Percentiles rank a stretch among this genome's conserved stretches.
phyloP scores from a whole-genome alignment of 2,329 filamentous ascomycete genomes.

The Pseudogymnoascus sp. region DNA sequence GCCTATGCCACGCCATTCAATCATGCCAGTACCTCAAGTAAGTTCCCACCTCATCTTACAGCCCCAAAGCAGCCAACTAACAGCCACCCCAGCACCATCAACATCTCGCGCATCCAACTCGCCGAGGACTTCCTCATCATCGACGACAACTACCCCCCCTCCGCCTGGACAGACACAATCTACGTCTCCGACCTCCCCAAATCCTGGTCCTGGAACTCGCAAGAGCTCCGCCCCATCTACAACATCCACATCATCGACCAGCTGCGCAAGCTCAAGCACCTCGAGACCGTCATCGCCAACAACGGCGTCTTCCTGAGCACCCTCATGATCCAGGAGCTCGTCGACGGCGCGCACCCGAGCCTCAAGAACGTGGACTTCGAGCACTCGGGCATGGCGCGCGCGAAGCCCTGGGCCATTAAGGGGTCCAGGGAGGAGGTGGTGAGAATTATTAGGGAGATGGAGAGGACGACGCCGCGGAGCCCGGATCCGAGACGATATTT shows the following conservation, averaged over 20 bases:
- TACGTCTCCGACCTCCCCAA: conserved; percentile 16
- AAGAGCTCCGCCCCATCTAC: conserved; percentile 14
- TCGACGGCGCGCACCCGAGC: neutral
- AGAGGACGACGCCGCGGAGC: neutral
- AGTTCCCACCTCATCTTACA: neutral
- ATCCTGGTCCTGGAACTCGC: conserved; percentile 13
- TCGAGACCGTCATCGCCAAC: conserved; percentile 16
- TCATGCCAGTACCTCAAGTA: conserved; percentile 17
- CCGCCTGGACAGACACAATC: conserved; percentile 11
- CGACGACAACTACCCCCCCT: neutral
- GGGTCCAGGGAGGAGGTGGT: conserved; percentile 15
- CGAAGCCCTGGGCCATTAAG: conserved; percentile 17
- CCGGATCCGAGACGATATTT: neutral
- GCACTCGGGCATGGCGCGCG: conserved; percentile 17
- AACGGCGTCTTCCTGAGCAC: conserved; percentile 16
- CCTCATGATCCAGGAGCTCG: conserved; percentile 10
- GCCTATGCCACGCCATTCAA: conserved; percentile 20
- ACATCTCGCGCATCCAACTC: conserved; percentile 18
- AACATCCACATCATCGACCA: conserved; percentile 16
- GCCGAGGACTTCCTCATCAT: conserved; percentile 17
- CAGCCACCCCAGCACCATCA: conserved; percentile 12
- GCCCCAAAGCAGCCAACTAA: neutral
- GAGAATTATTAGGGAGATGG: conserved; percentile 13
- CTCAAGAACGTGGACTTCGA: conserved; percentile 19
- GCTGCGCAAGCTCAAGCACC: conserved; percentile 12